Conservation (phyloP, 768 basidiomycete genomes). For the Clavaria fumosa region DNA sequence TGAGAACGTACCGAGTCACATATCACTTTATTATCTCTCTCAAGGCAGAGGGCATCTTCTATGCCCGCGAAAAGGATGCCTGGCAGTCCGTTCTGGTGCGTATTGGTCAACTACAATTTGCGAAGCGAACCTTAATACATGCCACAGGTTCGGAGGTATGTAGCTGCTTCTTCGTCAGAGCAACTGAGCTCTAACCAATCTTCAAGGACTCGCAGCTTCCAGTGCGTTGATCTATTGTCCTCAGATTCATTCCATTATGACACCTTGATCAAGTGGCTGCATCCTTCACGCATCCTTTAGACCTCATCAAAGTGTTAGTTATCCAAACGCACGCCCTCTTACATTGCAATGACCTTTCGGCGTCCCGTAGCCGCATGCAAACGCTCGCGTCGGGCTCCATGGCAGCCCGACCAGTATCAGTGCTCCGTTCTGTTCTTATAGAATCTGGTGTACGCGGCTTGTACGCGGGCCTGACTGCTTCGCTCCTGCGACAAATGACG, state of each 20-base stretch:
- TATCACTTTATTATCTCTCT: too few relatives aligned
- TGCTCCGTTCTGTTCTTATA: constrained; percentile 48
- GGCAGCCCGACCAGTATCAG: constrained; percentile 41
- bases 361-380: constrained; percentile 87
- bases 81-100: too few relatives aligned
- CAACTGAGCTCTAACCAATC: too few relatives aligned
- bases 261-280: constrained; percentile 52
- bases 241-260: constrained; percentile 5
- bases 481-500: constrained; percentile 79
- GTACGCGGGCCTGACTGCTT: constrained; percentile 72
- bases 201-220: constrained; percentile 53
- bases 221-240: constrained; percentile 23
- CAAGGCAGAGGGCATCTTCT: too few relatives aligned
- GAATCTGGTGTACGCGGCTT: constrained; percentile 59
- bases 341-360: constrained; percentile 4
- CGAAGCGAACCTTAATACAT: too few relatives aligned
- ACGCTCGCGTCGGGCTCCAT: constrained; percentile 31
- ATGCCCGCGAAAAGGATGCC: too few relatives aligned
- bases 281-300: constrained; percentile 67
- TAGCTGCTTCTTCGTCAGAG: too few relatives aligned
- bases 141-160: too few relatives aligned
- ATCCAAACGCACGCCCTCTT: neutral
- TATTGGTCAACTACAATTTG: too few relatives aligned
- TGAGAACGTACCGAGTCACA: too few relatives aligned
- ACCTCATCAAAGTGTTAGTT: constrained; percentile 72